A percentile compares a stretch with the other conserved stretches of the same genome.
Evolutionary conservation across 345 rosid genomes (phyloP).

Genomic region (Lepidium aucheri): DNA sequence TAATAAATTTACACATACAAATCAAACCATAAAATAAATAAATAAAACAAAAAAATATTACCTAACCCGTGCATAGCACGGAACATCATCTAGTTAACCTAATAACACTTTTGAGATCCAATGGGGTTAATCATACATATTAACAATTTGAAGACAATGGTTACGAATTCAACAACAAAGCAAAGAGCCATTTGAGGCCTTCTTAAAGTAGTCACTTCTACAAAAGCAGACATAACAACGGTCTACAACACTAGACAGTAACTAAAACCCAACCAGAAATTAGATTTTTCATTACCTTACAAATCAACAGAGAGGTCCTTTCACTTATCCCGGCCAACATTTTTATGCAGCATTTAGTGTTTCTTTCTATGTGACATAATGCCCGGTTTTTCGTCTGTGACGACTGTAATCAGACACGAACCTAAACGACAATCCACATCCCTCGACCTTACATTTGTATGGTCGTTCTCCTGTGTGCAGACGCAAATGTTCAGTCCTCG

Average conservation of each 20-base stretch:
- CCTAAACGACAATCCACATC: slow-evolving; percentile 81
- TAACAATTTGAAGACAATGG: not conserved
- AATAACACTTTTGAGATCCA: not conserved
- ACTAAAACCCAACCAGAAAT: not conserved
- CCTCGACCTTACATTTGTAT: slow-evolving; percentile 71
- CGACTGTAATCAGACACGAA: slow-evolving; percentile 93
- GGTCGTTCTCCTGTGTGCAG: slow-evolving; percentile 95
- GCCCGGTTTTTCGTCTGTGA: slow-evolving; percentile 91
- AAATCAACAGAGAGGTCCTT: not conserved
- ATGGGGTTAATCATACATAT: not conserved
- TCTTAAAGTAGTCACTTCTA: slow-evolving; percentile 3
- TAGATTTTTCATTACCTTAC: slow-evolving; percentile 1
- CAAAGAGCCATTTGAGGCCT: not conserved
- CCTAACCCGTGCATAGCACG: too few species aligned
- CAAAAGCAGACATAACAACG: not conserved
- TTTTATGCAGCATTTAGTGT: not conserved
- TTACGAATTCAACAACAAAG: not conserved
- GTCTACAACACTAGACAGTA: not conserved
- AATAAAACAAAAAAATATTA: too few species aligned
- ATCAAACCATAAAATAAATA: too few species aligned
- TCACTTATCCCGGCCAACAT: not conserved
- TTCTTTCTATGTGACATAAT: slow-evolving; percentile 34
- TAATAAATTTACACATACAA: too few species aligned
- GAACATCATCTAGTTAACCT: too few species aligned
- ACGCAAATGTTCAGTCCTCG: slow-evolving; percentile 94